Evolutionary conservation across 2,329 filamentous ascomycete genomes (phyloP).

Genomic region (Myrmaecium sp.): DNA sequence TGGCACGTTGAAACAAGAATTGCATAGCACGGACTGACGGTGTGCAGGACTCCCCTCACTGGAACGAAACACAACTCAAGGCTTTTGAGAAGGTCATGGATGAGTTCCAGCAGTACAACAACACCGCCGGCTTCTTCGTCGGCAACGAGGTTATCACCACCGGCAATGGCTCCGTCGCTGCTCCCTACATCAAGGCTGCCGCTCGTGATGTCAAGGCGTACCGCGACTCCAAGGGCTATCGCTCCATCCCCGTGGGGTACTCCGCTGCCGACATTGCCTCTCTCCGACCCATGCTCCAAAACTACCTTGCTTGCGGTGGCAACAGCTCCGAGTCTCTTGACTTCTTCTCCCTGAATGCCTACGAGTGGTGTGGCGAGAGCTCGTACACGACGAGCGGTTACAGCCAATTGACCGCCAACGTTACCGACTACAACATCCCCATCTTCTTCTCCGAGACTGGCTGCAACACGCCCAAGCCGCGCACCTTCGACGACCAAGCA

Average conservation of each 20-base stretch:
- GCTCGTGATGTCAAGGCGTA: slow-evolving; percentile 71
- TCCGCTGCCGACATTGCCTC: slow-evolving; percentile 70
- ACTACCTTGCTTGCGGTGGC: slow-evolving; percentile 64
- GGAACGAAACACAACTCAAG: slow-evolving; percentile 56
- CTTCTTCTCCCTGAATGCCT: slow-evolving; percentile 75
- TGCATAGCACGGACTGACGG: neutral
- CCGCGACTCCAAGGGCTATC: slow-evolving; percentile 56
- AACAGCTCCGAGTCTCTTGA: slow-evolving; percentile 54
- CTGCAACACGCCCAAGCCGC: slow-evolving; percentile 47
- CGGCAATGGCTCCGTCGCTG: slow-evolving; percentile 40
- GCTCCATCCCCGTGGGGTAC: slow-evolving; percentile 71
- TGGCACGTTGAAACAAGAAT: slow-evolving; percentile 28
- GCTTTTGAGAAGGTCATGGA: slow-evolving; percentile 59
- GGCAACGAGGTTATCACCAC: slow-evolving; percentile 71
- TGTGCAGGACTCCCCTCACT: slow-evolving; percentile 42
- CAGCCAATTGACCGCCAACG: slow-evolving; percentile 45
- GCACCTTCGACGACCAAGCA: slow-evolving; percentile 53
- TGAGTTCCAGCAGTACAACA: slow-evolving; percentile 59
- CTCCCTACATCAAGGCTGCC: slow-evolving; percentile 71
- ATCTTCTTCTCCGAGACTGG: slow-evolving; percentile 85
- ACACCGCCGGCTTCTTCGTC: slow-evolving; percentile 69
- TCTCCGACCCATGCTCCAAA: slow-evolving; percentile 45
- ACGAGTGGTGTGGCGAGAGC: slow-evolving; percentile 40
- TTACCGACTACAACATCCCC: slow-evolving; percentile 58
- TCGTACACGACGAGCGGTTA: slow-evolving; percentile 52